Base-by-base conservation (phyloP, 202 grass and related monocot genomes). In the Digitaria exilis region DNA sequence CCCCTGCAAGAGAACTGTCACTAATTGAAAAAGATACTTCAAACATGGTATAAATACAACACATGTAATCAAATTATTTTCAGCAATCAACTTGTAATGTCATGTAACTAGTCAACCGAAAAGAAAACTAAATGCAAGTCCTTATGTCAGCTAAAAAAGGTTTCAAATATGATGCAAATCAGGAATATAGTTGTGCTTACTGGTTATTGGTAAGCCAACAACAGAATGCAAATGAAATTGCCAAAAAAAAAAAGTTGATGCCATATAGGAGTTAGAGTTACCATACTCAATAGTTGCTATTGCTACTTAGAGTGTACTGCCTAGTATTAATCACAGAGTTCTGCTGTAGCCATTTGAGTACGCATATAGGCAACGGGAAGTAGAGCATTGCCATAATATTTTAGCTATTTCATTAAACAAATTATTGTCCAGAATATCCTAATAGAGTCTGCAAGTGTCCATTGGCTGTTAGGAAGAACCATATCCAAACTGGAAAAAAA, bases 1-100 rank as follows among this genome's bases (percentile, higher is more conserved):
- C 69, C 50, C 87, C 89, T 98, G 84, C 68, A 79, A 67, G 52
- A 70, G 43, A 82, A 90, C 39, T 58, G 32, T 87, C 48, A 84
- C 42, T 61, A 63, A 62, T 28, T 67, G 46, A 64, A 67, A 24
- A 61, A 56, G 9, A 59, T 67, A 69, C 3, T 58, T 83, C 19
- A 41, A 60, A 35, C 46, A 54, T 25, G 29, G n/a, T 6, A 67
- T 74, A 67, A 31, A 34, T 78, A 65, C 18, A 71, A 32, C 75
- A 81, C 2, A 55, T 73, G 57, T 65, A 74, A 13, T 49, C 60
- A 43, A 76, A 78, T 61, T 35, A 77, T 68, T 51, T 37, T 51
- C 49, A 79, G 16, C 45, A 65, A 21, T 51, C 16, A 69, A 76
- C 25, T 45, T 80, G 7, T 26, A 69, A 7, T 59, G 67, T 56